phyloP scores from a whole-genome alignment of 2,329 filamentous ascomycete genomes.

The Fusarium piperis region DNA sequence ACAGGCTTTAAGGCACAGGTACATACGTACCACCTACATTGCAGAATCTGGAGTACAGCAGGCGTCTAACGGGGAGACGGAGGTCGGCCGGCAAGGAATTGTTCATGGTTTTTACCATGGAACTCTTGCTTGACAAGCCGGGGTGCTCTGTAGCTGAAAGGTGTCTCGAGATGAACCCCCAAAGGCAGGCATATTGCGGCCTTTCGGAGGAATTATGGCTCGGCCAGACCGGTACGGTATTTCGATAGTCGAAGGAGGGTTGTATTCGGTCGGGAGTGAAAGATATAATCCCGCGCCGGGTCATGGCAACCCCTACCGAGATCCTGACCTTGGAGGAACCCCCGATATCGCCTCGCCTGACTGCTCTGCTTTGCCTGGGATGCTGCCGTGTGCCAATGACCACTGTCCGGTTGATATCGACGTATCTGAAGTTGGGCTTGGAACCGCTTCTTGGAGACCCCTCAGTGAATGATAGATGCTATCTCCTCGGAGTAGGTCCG shows the following conservation, averaged over 20 bases:
- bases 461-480: constrained; percentile 4
- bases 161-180: neutral
- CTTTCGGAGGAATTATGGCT: constrained; percentile 1
- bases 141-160: constrained; percentile 1
- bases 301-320: constrained; percentile 1
- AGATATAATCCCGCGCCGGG: neutral
- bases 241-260: neutral
- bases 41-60: constrained; percentile 7
- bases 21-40: constrained; percentile 1
- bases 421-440: neutral
- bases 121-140: neutral
- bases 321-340: neutral
- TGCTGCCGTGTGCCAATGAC: constrained; percentile 6
- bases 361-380: constrained; percentile 1
- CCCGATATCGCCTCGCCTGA: constrained; percentile 14
- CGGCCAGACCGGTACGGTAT: neutral
- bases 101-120: neutral
- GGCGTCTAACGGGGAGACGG: neutral
- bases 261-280: constrained; percentile 6
- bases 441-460: neutral
- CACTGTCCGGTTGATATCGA: constrained; percentile 14
- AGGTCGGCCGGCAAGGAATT: constrained; percentile 5
- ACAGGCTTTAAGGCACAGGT: neutral
- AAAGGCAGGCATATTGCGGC: neutral
- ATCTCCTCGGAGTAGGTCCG: constrained; percentile 6